A percentile compares a stretch with the other conserved stretches of the same genome.
These are phyloP conservation scores for Fragaria iinumae DNA, from an alignment of 306 rosid genomes.

Conservation along the genomic window DNA sequence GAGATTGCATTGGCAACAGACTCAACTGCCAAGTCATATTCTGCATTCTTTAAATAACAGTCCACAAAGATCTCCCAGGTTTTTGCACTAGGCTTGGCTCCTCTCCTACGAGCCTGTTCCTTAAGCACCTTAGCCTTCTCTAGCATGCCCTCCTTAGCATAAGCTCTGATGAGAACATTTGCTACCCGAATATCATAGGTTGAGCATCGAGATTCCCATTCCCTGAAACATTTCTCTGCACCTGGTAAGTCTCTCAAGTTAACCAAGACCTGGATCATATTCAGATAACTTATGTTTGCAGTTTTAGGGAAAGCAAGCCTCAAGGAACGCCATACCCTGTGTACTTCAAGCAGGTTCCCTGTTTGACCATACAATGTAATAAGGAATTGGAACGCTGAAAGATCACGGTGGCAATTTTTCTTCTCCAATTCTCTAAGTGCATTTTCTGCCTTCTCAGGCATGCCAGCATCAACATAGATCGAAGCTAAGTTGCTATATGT, in stretches of 20 bases:
- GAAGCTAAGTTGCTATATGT: conserved; percentile 87
- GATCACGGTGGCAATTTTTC: conserved; percentile 54
- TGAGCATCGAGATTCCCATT: conserved; percentile 66
- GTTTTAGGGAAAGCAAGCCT: conserved; percentile 80
- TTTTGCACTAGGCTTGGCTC: conserved; percentile 76
- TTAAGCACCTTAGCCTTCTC: conserved; percentile 71
- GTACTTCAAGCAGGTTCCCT: conserved; percentile 61
- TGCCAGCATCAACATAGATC: conserved; percentile 62
- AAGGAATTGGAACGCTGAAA: conserved; percentile 73
- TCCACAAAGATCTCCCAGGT: conserved; percentile 75
- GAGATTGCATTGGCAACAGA: conserved; percentile 63
- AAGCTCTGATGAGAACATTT: conserved; percentile 67
- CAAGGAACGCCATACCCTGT: conserved; percentile 86
- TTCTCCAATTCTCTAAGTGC: conserved; percentile 87
- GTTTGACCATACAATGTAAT: conserved; percentile 74
- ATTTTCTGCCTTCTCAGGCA: conserved; percentile 65
- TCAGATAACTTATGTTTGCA: conserved; percentile 80
- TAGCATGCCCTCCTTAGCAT: conserved; percentile 51
- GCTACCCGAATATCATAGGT: conserved; percentile 75
- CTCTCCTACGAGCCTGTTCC: conserved; percentile 61
- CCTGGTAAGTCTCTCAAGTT: conserved; percentile 84
- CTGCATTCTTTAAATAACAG: conserved; percentile 54
- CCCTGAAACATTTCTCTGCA: conserved; percentile 82
- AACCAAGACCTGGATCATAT: conserved; percentile 70
- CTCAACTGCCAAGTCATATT: conserved; percentile 58